Evolutionary conservation across 2,329 filamentous ascomycete genomes (phyloP), one percentile per base, ranked within the genome.

Genomic region (Aspergillus sp.): DNA sequence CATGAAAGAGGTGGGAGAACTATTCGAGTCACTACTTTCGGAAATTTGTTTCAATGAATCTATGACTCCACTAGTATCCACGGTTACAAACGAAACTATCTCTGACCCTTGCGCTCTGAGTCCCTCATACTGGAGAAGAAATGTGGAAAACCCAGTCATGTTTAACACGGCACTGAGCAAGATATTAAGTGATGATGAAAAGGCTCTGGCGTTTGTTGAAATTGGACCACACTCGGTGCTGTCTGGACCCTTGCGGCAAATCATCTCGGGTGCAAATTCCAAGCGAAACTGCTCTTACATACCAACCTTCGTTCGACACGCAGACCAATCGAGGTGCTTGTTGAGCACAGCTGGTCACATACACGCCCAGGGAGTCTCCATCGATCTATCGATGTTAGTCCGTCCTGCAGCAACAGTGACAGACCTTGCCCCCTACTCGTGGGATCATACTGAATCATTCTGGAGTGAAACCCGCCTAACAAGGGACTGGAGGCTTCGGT

Each of bases 401-500:
- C 12, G 10, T 68, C 69, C 30, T 68, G 72, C 1, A 43, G 69
- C 10, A 9, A 43, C 15, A 4, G 15, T 43, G 39, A 43, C 39
- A n/a, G 68, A 70, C 51, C 55, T 75, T 12, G 72, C 73, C 1
- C 61, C 57, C 4, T 75, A 75, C 55, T 49, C 62, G 2, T 75
- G 70, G 70, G 61, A 69, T 8, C 69, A 72, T 55, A 21, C 32
- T 17, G 8, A 6, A 41, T 39, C 23, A 4, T 57, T 58, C 53
- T 50, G 12, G 48, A 19, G 64, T n/a, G 73, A 76, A 56, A 63
- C 30, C 9, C 57, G 69, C 3, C 32, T 65, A 2, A 63, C 58
- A 10, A 55, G 55, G 25, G 66, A 69, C 19, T 70, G 64, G 64
- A 50, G 70, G 21, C 47, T 57, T 15, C 52, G 61, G 8, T 25